Percentiles rank a stretch among this genome's conserved stretches.
Evolutionary conservation across 495 filamentous ascomycete genomes (phyloP).

Genomic region (Talaromyces wortmannii): DNA sequence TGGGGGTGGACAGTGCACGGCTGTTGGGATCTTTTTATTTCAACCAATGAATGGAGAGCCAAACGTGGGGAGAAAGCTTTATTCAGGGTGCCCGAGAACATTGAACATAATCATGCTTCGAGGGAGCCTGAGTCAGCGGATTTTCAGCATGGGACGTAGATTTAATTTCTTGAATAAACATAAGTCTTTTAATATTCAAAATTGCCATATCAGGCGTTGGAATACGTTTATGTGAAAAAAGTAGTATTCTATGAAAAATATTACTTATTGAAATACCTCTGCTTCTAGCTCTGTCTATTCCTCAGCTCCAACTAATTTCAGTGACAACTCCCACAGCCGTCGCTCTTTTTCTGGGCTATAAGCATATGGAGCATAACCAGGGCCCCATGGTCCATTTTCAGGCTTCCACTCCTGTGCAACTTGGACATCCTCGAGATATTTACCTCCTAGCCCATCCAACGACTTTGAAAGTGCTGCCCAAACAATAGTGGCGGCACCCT

Average conservation of each 20-base stretch:
- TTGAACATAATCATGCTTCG: background rate
- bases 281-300: background rate
- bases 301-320: background rate
- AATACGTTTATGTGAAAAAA: no score
- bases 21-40: conserved; percentile 26
- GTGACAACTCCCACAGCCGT: background rate
- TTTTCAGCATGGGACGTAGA: no score
- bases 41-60: conserved; percentile 37
- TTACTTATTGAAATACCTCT: no score
- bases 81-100: background rate
- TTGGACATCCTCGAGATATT: conserved; percentile 24
- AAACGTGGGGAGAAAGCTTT: conserved; percentile 20
- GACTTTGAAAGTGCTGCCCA: conserved; percentile 29
- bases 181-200: no score
- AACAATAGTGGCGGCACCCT: conserved; percentile 35
- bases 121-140: no score
- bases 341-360: background rate
- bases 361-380: background rate
- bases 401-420: background rate
- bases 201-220: no score
- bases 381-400: background rate
- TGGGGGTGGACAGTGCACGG: conserved; percentile 33
- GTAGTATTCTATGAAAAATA: no score
- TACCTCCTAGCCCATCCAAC: conserved; percentile 28
- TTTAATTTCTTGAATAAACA: no score